Percentiles rank a stretch among this genome's conserved stretches.
phyloP scores from a whole-genome alignment of 148 eudicot genomes.

The Diospyros lotus region DNA sequence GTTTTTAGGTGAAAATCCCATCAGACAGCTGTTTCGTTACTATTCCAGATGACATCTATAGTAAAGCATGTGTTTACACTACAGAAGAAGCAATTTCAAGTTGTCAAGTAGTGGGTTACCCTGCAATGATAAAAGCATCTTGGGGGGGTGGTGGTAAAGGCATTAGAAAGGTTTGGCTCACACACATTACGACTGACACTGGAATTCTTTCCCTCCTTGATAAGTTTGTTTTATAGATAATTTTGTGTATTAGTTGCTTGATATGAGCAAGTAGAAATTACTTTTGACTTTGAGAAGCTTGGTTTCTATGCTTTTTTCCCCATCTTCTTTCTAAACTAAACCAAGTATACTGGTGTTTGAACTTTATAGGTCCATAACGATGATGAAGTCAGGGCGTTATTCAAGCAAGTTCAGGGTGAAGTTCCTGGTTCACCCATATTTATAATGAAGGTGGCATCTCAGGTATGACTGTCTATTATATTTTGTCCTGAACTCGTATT shows the following conservation, averaged over 20 bases:
- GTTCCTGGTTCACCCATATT: conserved; percentile 99
- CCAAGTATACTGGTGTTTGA: conserved; percentile 12
- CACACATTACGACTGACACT: not conserved
- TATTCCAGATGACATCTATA: conserved; percentile 82
- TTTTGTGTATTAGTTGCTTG: not conserved
- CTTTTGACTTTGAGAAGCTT: not conserved
- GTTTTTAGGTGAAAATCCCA: conserved; percentile 74
- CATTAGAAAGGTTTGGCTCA: conserved; percentile 82
- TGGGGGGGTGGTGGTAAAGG: conserved; percentile 99
- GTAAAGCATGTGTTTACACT: conserved; percentile 80
- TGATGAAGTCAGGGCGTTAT: conserved; percentile 93
- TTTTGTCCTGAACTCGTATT: conserved; percentile 6
- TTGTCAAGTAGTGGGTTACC: conserved; percentile 95
- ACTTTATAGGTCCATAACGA: conserved; percentile 85
- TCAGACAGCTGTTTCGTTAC: conserved; percentile 67
- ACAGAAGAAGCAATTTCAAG: conserved; percentile 95
- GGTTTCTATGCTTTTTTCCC: not conserved
- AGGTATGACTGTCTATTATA: conserved; percentile 50
- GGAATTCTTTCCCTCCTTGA: not conserved
- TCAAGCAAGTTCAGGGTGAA: conserved; percentile 99
- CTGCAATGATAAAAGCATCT: conserved; percentile 99
- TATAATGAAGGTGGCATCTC: conserved; percentile 97
- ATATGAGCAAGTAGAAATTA: not conserved
- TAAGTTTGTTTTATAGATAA: not conserved
- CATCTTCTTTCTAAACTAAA: not conserved